Evolutionary conservation across 805 yeast genomes (phyloP).

Genomic region (Zygosaccharomyces gambellarensis): DNA sequence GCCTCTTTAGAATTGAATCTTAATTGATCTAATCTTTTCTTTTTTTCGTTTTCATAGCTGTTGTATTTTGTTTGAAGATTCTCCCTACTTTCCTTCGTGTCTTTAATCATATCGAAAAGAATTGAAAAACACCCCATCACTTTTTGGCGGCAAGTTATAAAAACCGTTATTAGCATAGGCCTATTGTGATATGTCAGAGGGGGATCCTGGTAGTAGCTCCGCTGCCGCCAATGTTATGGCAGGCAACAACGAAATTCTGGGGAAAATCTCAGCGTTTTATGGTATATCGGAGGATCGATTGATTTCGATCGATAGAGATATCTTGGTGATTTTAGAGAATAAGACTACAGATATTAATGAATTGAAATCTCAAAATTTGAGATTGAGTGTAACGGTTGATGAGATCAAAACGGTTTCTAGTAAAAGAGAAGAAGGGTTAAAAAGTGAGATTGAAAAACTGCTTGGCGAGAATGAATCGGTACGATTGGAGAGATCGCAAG

Average conservation of each 20-base stretch:
- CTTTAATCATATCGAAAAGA: background rate
- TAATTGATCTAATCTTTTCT: background rate
- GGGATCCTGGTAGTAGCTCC: constrained; percentile 1
- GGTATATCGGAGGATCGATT: constrained; percentile 29
- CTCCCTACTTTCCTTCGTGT: background rate
- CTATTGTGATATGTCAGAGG: constrained; percentile 5
- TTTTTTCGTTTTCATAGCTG: background rate
- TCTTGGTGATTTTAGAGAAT: constrained; percentile 28
- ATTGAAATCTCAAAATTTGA: constrained; percentile 37
- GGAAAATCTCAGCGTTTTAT: constrained; percentile 35
- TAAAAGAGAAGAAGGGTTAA: constrained; percentile 34
- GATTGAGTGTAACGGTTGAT: constrained; percentile 39
- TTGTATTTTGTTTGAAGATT: background rate
- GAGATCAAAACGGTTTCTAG: constrained; percentile 36
- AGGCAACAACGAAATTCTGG: background rate
- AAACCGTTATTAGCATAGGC: no score
- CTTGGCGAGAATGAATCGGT: constrained; percentile 23
- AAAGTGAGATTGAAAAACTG: constrained; percentile 26
- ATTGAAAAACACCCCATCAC: background rate
- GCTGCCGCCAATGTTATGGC: background rate
- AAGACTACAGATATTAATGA: constrained; percentile 36
- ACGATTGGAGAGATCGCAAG: constrained; percentile 17
- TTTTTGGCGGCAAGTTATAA: no score
- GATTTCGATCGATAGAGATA: constrained; percentile 15
- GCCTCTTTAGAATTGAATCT: background rate